phyloP scores from a whole-genome alignment of 306 rosid genomes.

The Quercus mongolica region DNA sequence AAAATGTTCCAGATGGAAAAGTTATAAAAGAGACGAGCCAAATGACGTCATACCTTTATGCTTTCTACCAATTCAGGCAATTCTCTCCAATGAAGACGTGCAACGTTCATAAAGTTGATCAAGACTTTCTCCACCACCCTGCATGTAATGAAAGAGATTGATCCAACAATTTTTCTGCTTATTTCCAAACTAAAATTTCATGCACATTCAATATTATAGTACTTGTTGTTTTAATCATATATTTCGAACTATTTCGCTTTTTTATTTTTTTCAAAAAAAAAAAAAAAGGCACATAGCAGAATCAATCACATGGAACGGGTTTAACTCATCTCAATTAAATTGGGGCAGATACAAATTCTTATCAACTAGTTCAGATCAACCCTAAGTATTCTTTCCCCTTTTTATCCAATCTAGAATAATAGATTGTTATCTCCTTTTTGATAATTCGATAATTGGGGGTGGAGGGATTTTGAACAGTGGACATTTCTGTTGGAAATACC shows the following conservation, averaged over 20 bases:
- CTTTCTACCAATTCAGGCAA: slow-evolving; percentile 38
- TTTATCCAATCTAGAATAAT: no score
- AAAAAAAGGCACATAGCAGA: background rate
- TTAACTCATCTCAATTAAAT: no score
- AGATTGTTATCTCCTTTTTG: no score
- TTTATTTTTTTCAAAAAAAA: background rate
- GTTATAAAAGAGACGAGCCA: background rate
- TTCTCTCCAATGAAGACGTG: slow-evolving; percentile 59
- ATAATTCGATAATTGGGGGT: no score
- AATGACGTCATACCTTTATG: slow-evolving; percentile 54
- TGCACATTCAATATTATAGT: background rate
- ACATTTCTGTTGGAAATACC: no score
- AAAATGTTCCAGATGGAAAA: background rate
- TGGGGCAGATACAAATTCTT: no score
- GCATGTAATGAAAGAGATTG: slow-evolving; percentile 23
- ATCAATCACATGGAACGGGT: background rate
- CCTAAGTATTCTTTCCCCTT: no score
- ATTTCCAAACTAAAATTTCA: background rate
- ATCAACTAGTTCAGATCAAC: no score
- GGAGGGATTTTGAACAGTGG: no score
- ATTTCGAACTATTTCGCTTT: background rate
- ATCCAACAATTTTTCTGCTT: background rate
- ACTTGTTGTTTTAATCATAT: background rate
- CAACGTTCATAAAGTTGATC: slow-evolving; percentile 71
- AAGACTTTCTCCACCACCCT: slow-evolving; percentile 96